Conservation (phyloP, 1,284 basidiomycete species). For the Thelephora terrestris region DNA sequence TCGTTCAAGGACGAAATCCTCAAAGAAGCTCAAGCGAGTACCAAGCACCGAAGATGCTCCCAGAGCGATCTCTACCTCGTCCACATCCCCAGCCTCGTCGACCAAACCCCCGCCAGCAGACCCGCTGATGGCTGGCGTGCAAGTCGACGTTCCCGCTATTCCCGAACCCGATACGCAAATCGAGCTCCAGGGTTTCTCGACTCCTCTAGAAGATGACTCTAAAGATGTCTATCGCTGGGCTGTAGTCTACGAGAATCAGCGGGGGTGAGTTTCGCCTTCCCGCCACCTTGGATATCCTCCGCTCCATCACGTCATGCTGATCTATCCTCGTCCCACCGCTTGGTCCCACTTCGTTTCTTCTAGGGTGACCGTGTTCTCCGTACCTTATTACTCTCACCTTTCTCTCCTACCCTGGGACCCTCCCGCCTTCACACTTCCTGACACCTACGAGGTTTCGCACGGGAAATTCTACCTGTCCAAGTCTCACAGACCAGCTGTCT, state of each 20-base stretch:
- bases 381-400: conserved; percentile 57
- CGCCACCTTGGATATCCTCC: neutral
- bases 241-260: conserved; percentile 66
- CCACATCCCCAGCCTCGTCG: too few relatives aligned
- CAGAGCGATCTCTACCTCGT: too few relatives aligned
- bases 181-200: conserved; percentile 21
- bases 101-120: too few relatives aligned
- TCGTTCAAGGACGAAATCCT: too few relatives aligned
- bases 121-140: neutral
- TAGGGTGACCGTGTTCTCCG: conserved; percentile 64
- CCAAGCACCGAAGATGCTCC: too few relatives aligned
- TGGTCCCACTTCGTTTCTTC: conserved; percentile 3
- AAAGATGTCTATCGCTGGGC: conserved; percentile 64
- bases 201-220: conserved; percentile 23
- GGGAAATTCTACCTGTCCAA: conserved; percentile 12
- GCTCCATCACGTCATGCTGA: neutral
- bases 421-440: conserved; percentile 60
- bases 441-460: conserved; percentile 26
- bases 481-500: conserved; percentile 38
- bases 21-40: too few relatives aligned
- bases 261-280: conserved; percentile 42
- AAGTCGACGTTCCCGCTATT: neutral
- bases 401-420: conserved; percentile 67
- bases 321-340: conserved; percentile 1
- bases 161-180: conserved; percentile 21